phyloP scores from a whole-genome alignment of 2,329 filamentous ascomycete species.

The Aspergillus bombycis region DNA sequence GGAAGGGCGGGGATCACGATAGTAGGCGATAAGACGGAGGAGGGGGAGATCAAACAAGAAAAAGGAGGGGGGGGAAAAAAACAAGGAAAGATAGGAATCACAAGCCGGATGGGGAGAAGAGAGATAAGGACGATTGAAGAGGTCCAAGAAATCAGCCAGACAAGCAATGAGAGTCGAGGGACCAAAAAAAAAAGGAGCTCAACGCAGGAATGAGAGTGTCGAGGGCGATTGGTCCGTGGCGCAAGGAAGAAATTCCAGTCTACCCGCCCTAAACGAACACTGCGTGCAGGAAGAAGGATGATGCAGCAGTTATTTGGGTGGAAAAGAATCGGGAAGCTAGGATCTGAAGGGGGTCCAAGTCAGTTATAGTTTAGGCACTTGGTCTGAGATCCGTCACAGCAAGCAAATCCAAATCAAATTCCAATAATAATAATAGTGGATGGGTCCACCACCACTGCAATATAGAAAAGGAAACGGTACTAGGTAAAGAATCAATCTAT shows the following conservation, averaged over 20 bases:
- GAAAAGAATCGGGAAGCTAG: slow-evolving; percentile 6
- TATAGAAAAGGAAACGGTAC: neutral
- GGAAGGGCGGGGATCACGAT: slow-evolving; percentile 6
- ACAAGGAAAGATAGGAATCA: slow-evolving; percentile 10
- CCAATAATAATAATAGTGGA: neutral
- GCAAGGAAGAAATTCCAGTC: slow-evolving; percentile 28
- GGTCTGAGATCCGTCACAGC: slow-evolving; percentile 6
- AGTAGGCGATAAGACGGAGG: slow-evolving; percentile 17
- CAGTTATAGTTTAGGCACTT: slow-evolving; percentile 7
- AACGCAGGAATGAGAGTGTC: neutral
- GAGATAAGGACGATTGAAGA: slow-evolving; percentile 13
- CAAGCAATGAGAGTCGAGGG: slow-evolving; percentile 6
- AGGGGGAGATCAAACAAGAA: slow-evolving; percentile 8
- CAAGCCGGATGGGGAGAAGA: slow-evolving; percentile 6
- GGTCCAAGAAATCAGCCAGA: neutral
- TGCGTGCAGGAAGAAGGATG: slow-evolving; percentile 3
- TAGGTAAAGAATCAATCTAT: neutral
- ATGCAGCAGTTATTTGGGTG: slow-evolving; percentile 1
- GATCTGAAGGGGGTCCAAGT: slow-evolving; percentile 8
- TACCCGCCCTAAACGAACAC: slow-evolving; percentile 40
- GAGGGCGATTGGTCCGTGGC: slow-evolving; percentile 12
- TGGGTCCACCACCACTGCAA: neutral
- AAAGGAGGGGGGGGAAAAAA: slow-evolving; percentile 2
- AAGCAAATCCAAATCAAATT: neutral
- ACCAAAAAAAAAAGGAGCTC: slow-evolving; percentile 1